phyloP scores from a whole-genome alignment of 352 stramenopile genomes.

The Salisapilia sapeloensis region DNA sequence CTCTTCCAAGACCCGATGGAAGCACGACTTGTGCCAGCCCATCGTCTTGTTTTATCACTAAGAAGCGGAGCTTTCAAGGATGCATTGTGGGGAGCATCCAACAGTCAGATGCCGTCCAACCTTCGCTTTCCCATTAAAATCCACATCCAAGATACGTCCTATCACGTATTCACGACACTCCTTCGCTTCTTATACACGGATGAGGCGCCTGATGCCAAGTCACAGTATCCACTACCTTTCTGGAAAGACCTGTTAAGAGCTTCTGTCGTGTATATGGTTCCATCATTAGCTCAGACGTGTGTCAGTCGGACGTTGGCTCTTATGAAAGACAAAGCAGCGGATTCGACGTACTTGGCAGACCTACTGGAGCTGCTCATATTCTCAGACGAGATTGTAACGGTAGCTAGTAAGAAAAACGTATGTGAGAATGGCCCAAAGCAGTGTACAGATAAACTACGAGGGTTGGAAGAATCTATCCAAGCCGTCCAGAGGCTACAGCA shows the following conservation, averaged over 20 bases:
- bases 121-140: constrained; percentile 72
- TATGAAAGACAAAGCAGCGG: too few species aligned
- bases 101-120: constrained; percentile 39
- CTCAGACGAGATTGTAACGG: constrained; percentile 22
- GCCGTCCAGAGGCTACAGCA: constrained; percentile 19
- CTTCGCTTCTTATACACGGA: constrained; percentile 70
- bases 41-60: constrained; percentile 55
- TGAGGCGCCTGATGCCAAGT: constrained; percentile 9
- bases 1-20: too few species aligned
- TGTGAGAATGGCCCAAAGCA: not conserved
- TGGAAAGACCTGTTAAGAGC: constrained; percentile 53
- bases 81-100: constrained; percentile 45
- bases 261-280: constrained; percentile 54
- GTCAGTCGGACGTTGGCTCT: constrained; percentile 16
- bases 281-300: constrained; percentile 44
- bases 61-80: constrained; percentile 54
- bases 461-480: constrained; percentile 2
- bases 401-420: not conserved
- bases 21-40: constrained; percentile 47
- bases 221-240: constrained; percentile 18
- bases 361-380: constrained; percentile 38
- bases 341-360: constrained; percentile 7
- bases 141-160: constrained; percentile 64
- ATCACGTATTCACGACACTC: constrained; percentile 44
- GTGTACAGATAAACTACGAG: constrained; percentile 1